phyloP scores from a whole-genome alignment of 768 basidiomycete genomes.

The Tylopilus rubrobrunneus region DNA sequence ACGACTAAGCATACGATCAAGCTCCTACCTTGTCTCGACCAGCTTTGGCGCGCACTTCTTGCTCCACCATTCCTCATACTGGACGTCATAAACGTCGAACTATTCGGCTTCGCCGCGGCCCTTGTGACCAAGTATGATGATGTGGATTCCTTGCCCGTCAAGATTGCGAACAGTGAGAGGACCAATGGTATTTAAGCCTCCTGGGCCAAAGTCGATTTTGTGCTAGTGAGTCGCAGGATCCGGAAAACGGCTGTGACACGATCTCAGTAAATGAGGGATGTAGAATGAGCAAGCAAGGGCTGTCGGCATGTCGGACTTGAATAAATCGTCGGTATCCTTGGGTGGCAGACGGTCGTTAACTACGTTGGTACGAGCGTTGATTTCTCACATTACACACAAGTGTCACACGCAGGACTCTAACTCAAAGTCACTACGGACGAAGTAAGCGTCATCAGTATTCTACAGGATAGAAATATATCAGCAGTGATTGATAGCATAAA shows the following conservation, averaged over 20 bases:
- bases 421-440: too few relatives aligned
- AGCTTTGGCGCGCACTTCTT: conserved; percentile 48
- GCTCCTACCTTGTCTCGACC: conserved; percentile 78
- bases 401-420: too few relatives aligned
- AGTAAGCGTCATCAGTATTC: too few relatives aligned
- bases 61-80: too few relatives aligned
- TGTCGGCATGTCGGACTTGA: too few relatives aligned
- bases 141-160: conserved; percentile 89
- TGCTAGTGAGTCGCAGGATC: conserved; percentile 73
- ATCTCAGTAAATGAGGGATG: conserved; percentile 87
- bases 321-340: too few relatives aligned
- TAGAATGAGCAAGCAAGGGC: conserved; percentile 19
- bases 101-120: conserved; percentile 86
- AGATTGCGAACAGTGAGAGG: conserved; percentile 85
- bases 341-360: too few relatives aligned
- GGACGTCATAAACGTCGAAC: conserved; percentile 46
- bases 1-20: neutral
- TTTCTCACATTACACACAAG: too few relatives aligned
- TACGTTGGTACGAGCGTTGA: too few relatives aligned
- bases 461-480: too few relatives aligned
- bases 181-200: conserved; percentile 35
- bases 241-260: conserved; percentile 82
- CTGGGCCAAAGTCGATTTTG: conserved; percentile 94
- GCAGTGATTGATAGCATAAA: too few relatives aligned
- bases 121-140: conserved; percentile 87